phyloP scores from a whole-genome alignment of 2,329 filamentous ascomycete genomes.

The Hymenoscyphus fructigenus region DNA sequence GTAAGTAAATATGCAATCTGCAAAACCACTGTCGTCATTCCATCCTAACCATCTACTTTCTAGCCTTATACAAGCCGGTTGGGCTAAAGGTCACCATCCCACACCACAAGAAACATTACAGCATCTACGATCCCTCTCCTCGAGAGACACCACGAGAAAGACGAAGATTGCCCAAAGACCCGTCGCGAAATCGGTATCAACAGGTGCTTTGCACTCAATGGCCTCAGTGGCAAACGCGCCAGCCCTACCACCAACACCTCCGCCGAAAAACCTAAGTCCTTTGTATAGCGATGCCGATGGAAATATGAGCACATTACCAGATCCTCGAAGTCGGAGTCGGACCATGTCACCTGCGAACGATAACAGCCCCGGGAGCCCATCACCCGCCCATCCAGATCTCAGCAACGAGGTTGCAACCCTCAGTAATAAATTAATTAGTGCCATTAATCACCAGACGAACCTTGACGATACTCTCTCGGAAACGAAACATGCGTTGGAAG shows the following conservation, averaged over 20 bases:
- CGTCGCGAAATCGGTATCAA: constrained; percentile 39
- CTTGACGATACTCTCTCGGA: constrained; percentile 85
- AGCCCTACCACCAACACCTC: constrained; percentile 25
- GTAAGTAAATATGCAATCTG: constrained; percentile 9
- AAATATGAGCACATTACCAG: constrained; percentile 68
- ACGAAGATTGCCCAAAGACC: constrained; percentile 38
- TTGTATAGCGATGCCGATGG: constrained; percentile 51
- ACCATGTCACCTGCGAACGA: constrained; percentile 47
- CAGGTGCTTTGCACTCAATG: constrained; percentile 42
- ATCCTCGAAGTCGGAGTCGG: constrained; percentile 58
- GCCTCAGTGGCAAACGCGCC: constrained; percentile 33
- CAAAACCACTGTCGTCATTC: background rate
- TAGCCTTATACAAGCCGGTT: constrained; percentile 56
- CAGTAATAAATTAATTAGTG: constrained; percentile 94
- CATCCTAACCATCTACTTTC: constrained; percentile 9
- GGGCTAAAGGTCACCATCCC: constrained; percentile 46
- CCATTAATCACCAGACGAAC: constrained; percentile 92
- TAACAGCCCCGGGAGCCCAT: constrained; percentile 35
- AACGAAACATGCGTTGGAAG: constrained; percentile 79
- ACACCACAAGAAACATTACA: constrained; percentile 43
- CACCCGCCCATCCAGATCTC: constrained; percentile 52
- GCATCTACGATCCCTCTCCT: constrained; percentile 55
- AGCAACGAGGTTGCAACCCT: constrained; percentile 79
- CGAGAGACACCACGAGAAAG: constrained; percentile 46
- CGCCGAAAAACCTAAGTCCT: constrained; percentile 32